phyloP scores from a whole-genome alignment of 305 asterid species.

The Andrographis paniculata region DNA sequence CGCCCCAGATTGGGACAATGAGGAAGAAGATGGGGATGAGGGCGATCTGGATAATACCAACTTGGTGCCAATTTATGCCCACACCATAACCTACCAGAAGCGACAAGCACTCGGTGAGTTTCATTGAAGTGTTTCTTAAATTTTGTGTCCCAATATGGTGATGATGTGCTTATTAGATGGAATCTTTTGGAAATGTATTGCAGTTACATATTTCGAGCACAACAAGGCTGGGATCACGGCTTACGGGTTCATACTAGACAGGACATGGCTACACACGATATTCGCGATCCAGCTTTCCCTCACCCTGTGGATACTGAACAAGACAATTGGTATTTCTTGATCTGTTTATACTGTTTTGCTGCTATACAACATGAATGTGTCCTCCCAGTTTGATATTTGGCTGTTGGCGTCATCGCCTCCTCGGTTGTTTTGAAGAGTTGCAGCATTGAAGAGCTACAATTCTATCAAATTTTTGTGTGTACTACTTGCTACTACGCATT shows the following conservation, averaged over 20 bases:
- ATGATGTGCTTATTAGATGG: neutral
- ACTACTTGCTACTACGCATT: too few species aligned
- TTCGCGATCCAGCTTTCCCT: slow-evolving; percentile 65
- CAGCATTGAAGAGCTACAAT: too few species aligned
- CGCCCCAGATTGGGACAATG: slow-evolving; percentile 32
- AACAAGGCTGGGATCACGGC: slow-evolving; percentile 88
- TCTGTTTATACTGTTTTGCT: neutral
- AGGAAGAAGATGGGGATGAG: slow-evolving; percentile 87
- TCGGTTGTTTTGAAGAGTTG: too few species aligned
- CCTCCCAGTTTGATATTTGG: neutral
- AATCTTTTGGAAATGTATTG: slow-evolving; percentile 14
- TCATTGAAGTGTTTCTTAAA: neutral
- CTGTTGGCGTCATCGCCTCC: too few species aligned
- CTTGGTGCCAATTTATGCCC: slow-evolving; percentile 40
- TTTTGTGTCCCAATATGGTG: neutral
- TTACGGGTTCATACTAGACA: slow-evolving; percentile 82
- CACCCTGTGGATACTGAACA: slow-evolving; percentile 76
- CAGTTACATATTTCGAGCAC: slow-evolving; percentile 85
- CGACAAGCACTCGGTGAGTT: slow-evolving; percentile 83
- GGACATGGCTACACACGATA: slow-evolving; percentile 70
- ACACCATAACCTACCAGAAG: slow-evolving; percentile 74
- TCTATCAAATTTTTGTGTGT: too few species aligned
- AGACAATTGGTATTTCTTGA: slow-evolving; percentile 69
- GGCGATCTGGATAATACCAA: slow-evolving; percentile 68
- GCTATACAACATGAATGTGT: neutral